Percentiles rank a stretch among this genome's conserved stretches.
Conservation (phyloP, 2,329 filamentous ascomycete species). For the Neofusicoccum sp. region DNA sequence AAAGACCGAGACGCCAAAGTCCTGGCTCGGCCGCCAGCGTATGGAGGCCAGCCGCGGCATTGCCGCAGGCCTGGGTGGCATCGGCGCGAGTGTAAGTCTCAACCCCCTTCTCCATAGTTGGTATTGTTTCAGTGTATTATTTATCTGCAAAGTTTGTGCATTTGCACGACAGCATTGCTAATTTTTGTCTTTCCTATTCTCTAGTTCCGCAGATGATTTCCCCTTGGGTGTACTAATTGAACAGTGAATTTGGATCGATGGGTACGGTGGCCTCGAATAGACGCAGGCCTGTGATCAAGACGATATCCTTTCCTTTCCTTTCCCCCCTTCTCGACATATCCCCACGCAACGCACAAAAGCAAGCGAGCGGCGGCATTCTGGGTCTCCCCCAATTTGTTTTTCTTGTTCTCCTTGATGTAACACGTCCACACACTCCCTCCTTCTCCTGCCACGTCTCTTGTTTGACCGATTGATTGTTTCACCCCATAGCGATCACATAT, state of each 20-base stretch:
- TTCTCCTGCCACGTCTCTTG: background rate
- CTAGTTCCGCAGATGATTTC: constrained; percentile 9
- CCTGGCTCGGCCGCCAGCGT: constrained; percentile 82
- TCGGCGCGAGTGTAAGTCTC: constrained; percentile 16
- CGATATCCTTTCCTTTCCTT: background rate
- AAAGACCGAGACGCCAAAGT: constrained; percentile 72
- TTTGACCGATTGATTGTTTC: background rate
- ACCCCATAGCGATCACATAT: constrained; percentile 13
- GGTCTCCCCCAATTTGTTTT: background rate
- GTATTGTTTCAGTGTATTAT: background rate
- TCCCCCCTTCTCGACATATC: background rate
- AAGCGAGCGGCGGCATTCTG: constrained; percentile 7
- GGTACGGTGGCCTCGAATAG: background rate
- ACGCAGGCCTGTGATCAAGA: no score
- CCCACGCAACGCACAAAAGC: background rate
- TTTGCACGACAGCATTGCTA: background rate
- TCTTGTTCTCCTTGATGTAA: background rate
- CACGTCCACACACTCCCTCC: constrained; percentile 3
- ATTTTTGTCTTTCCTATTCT: background rate
- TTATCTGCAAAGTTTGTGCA: background rate
- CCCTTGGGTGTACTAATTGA: background rate
- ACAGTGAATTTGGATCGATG: constrained; percentile 12
- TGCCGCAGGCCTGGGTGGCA: constrained; percentile 12
- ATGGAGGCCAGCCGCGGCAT: constrained; percentile 19
- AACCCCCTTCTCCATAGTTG: background rate